phyloP scores from a whole-genome alignment of 805 yeast species.

The Vanderwaltozyma tropicalis region DNA sequence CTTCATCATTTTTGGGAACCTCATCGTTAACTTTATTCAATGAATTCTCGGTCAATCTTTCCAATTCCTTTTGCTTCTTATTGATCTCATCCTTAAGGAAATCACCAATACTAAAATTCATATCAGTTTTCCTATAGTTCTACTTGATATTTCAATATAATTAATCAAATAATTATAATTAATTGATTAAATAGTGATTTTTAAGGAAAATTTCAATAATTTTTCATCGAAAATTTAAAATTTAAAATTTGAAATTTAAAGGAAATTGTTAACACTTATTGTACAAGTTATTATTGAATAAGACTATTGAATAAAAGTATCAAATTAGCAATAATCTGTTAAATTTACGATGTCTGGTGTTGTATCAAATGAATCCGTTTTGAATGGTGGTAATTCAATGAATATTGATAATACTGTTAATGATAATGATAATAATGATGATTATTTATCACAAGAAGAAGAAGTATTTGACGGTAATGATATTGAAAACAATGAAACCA shows the following conservation, averaged over 20 bases:
- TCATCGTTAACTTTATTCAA: neutral
- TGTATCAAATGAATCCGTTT: neutral
- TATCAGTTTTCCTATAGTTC: too few species aligned
- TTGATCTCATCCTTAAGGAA: slow-evolving; percentile 25
- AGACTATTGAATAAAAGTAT: too few species aligned
- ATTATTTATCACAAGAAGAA: slow-evolving; percentile 33
- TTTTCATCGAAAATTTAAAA: too few species aligned
- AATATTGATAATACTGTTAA: neutral
- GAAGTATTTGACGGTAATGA: slow-evolving; percentile 38
- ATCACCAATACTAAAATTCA: slow-evolving; percentile 43
- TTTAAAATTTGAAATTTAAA: too few species aligned
- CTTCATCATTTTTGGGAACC: too few species aligned
- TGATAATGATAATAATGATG: slow-evolving; percentile 24
- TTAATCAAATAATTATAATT: too few species aligned
- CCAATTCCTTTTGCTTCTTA: neutral
- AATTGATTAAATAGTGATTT: too few species aligned
- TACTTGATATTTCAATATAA: too few species aligned
- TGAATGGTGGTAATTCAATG: neutral
- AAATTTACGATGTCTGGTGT: slow-evolving; percentile 1
- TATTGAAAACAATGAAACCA: slow-evolving; percentile 30
- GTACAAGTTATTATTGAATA: too few species aligned
- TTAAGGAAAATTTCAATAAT: too few species aligned
- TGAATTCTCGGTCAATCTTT: neutral
- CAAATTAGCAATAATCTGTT: too few species aligned
- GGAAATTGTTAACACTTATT: too few species aligned